Percentiles rank a stretch among this genome's conserved stretches.
Conservation (phyloP, 768 basidiomycete genomes). For the Psilocybe tampanensis region DNA sequence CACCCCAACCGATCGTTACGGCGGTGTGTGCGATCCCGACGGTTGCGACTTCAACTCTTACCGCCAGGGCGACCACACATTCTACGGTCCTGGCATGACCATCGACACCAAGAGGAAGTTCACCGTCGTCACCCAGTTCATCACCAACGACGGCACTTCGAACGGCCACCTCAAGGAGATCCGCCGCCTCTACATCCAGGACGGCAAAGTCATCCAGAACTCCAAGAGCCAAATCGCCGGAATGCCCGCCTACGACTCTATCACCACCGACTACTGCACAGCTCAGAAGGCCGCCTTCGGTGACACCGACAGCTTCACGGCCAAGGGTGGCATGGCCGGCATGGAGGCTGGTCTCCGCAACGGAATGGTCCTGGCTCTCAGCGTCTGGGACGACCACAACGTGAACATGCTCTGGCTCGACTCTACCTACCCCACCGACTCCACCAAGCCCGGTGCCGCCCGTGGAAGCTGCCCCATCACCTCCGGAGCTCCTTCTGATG, state of each 20-base stretch:
- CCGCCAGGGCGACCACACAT: conserved; percentile 50
- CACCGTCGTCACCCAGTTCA: conserved; percentile 64
- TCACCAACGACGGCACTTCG: conserved; percentile 46
- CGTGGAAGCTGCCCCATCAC: conserved; percentile 51
- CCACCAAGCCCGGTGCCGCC: conserved; percentile 39
- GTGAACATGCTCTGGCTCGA: conserved; percentile 63
- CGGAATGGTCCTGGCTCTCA: conserved; percentile 52
- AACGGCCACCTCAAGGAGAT: conserved; percentile 53
- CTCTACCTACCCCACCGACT: conserved; percentile 43
- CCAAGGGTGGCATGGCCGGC: conserved; percentile 41
- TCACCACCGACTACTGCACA: conserved; percentile 50
- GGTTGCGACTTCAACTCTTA: conserved; percentile 68
- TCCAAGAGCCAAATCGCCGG: conserved; percentile 48
- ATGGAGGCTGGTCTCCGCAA: conserved; percentile 35
- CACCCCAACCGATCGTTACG: conserved; percentile 35
- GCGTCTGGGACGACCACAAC: conserved; percentile 56
- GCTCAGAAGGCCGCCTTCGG: conserved; percentile 46
- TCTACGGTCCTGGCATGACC: conserved; percentile 48
- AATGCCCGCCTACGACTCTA: conserved; percentile 40
- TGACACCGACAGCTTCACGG: conserved; percentile 42
- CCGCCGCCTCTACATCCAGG: conserved; percentile 58
- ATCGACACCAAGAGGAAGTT: conserved; percentile 32
- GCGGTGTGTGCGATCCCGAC: conserved; percentile 52
- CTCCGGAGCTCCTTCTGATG: conserved; percentile 44
- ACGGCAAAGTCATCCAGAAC: conserved; percentile 53